Evolutionary conservation across 331 rosid species (phyloP).

Genomic region (Dryas integrifolia): DNA sequence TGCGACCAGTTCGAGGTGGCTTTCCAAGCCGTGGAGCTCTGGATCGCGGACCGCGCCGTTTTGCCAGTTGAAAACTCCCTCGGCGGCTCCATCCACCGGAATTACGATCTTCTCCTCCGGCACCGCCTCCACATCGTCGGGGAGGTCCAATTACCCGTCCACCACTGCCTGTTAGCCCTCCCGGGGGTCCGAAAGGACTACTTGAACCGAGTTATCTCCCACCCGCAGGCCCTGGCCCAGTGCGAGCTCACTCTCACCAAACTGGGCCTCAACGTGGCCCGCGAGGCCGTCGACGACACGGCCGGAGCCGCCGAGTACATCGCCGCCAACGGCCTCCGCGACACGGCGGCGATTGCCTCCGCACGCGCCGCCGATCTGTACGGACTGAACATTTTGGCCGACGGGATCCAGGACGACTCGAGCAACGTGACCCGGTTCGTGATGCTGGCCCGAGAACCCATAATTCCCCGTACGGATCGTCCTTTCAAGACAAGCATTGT

Average conservation of each 20-base stretch:
- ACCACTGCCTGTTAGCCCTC: conserved; percentile 87
- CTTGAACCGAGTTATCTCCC: conserved; percentile 80
- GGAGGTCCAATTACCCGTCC: conserved; percentile 82
- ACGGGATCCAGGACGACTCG: conserved; percentile 87
- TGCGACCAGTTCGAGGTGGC: conserved; percentile 95
- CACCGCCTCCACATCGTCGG: conserved; percentile 96
- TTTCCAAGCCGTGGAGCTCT: conserved; percentile 80
- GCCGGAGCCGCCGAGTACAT: conserved; percentile 86
- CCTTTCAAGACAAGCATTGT: conserved; percentile 90
- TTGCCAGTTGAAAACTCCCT: conserved; percentile 88
- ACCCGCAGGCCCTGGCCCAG: conserved; percentile 88
- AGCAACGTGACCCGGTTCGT: conserved; percentile 89
- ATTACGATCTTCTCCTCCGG: conserved; percentile 95
- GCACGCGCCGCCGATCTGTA: conserved; percentile 81
- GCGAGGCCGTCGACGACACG: conserved; percentile 86
- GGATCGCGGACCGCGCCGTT: conserved; percentile 89
- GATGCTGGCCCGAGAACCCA: conserved; percentile 82
- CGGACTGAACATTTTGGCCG: conserved; percentile 60
- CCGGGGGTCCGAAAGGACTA: conserved; percentile 72
- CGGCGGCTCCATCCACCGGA: conserved; percentile 93
- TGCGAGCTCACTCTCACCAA: conserved; percentile 78
- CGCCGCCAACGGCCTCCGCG: conserved; percentile 56
- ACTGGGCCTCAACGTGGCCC: conserved; percentile 72
- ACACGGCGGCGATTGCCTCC: conserved; percentile 79
- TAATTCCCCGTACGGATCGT: conserved; percentile 67